Evolutionary conservation across 2,329 filamentous ascomycete genomes (phyloP), one percentile per base, ranked within the genome.

Genomic region (Didymella lethalis): DNA sequence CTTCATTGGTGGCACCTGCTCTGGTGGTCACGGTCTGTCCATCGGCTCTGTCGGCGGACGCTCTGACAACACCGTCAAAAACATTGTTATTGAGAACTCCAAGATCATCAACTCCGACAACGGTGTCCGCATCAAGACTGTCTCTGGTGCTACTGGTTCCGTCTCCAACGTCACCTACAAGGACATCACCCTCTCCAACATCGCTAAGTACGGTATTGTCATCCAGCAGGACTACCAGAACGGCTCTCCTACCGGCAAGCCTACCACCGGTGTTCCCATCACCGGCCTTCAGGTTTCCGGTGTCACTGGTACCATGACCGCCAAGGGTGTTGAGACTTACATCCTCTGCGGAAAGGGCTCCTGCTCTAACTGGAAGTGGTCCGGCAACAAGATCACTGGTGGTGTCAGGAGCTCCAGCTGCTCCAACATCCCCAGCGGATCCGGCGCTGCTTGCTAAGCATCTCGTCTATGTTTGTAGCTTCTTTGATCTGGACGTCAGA

Each of bases 1-100:
- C 51, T 76, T 78, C 61, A 59, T 55, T 6, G 76, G 77, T 40
- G 78, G 78, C 23, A 76, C 78, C 18, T 85, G 83, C 72, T 78
- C 77, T 2, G 82, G 83, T 23, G 83, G 83, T n/a, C 84, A 86
- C 69, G 85, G 85, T 50, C 76, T 88, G 18, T 84, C 82, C 55
- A 86, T 88, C 64, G 85, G 85, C 48, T 85, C 83, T 6, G 83
- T 87, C n/a, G 85, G 85, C 41, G 83, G 83, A 14, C 83, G 84
- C 48, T 69, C 66, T 50, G 75, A 86, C 75, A 88, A 88, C 77
- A 74, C 66, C 7, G 86, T 88, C 51, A 71, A 80, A 26, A 81
- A 78, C 50, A 80, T 88, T n/a, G 78, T 76, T 25, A 83, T 88
- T 64, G 70, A 78, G 32, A 77, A 80, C 59, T 81, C 78, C 10